These are phyloP conservation scores for Tillandsia leiboldiana DNA, from an alignment of 176 grass and related monocot species.

Conservation along the genomic window DNA sequence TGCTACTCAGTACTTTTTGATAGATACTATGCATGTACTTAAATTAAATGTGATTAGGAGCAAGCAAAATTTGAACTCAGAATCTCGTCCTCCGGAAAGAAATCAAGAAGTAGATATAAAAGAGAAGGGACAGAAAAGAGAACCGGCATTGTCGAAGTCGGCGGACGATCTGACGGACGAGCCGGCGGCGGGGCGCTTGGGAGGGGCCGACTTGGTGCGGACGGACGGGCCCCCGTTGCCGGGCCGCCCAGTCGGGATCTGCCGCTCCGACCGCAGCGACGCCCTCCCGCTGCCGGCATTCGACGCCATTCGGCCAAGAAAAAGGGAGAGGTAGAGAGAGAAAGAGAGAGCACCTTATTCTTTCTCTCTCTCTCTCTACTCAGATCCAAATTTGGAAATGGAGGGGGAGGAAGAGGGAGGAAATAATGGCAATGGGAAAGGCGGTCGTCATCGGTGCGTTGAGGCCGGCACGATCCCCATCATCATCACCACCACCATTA, in stretches of 20 bases:
- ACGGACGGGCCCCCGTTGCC: slow-evolving; percentile 7
- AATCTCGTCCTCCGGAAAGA: not conserved
- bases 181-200: slow-evolving; percentile 21
- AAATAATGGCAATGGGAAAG: slow-evolving; percentile 16
- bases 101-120: not conserved
- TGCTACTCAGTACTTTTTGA: too few species aligned
- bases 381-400: not conserved
- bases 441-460: not conserved
- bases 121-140: not conserved
- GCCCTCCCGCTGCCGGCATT: not conserved
- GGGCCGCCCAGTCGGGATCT: slow-evolving; percentile 12
- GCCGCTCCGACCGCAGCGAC: slow-evolving; percentile 32
- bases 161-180: slow-evolving; percentile 4
- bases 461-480: not conserved
- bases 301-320: slow-evolving; percentile 20
- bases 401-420: not conserved
- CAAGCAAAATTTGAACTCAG: too few species aligned
- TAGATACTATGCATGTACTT: too few species aligned
- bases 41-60: too few species aligned
- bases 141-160: slow-evolving; percentile 24
- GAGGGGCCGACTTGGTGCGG: slow-evolving; percentile 24
- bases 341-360: not conserved
- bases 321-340: not conserved
- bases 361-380: not conserved
- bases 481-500: not conserved